phyloP scores from a whole-genome alignment of 148 eudicot species.

The Pharnaceum exiguum region DNA sequence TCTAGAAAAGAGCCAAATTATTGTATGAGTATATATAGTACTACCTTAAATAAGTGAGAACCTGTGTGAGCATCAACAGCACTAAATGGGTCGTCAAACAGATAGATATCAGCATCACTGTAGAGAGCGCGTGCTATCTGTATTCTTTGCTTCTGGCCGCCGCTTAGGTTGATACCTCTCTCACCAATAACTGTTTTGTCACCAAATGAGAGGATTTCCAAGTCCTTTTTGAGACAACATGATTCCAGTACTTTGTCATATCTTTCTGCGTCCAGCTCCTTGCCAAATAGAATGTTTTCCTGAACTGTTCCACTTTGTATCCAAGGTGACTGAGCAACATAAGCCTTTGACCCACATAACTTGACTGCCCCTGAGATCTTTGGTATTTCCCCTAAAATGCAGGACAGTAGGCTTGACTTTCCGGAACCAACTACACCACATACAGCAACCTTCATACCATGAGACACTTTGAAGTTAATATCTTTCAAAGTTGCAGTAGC shows the following conservation, averaged over 20 bases:
- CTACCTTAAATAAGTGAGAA: constrained; percentile 34
- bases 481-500: constrained; percentile 27
- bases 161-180: constrained; percentile 48
- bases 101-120: constrained; percentile 16
- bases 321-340: constrained; percentile 49
- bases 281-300: constrained; percentile 45
- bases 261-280: constrained; percentile 24
- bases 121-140: constrained; percentile 20
- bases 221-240: constrained; percentile 40
- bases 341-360: constrained; percentile 31
- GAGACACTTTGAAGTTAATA: constrained; percentile 13
- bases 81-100: constrained; percentile 36
- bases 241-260: constrained; percentile 45
- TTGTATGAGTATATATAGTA: too few relatives aligned
- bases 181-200: constrained; percentile 51
- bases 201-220: constrained; percentile 41
- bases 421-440: constrained; percentile 48
- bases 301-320: constrained; percentile 45
- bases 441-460: constrained; percentile 38
- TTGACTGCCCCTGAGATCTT: constrained; percentile 31
- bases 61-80: constrained; percentile 50
- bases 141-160: constrained; percentile 30
- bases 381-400: constrained; percentile 45
- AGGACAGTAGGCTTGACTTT: constrained; percentile 47
- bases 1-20: too few relatives aligned